phyloP scores from a whole-genome alignment of 257 asterid genomes.

The Jasminum sambac region DNA sequence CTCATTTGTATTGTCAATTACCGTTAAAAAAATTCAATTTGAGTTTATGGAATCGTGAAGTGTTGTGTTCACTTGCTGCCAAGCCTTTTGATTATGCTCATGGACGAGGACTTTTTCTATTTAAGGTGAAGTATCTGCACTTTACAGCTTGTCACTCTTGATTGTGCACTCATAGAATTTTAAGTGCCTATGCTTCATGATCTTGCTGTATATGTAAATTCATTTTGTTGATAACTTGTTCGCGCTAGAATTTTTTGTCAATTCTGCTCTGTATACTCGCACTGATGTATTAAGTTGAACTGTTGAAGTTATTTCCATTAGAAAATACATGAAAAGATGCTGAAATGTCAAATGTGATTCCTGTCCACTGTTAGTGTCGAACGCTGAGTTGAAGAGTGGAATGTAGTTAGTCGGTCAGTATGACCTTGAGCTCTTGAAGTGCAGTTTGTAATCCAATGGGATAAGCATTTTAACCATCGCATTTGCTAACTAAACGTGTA shows the following conservation, averaged over 20 bases:
- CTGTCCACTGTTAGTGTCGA: background rate
- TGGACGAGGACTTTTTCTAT: background rate
- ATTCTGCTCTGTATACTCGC: background rate
- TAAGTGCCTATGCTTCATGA: background rate
- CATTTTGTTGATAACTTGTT: background rate
- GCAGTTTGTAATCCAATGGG: background rate
- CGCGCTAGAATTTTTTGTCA: background rate
- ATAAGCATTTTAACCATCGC: background rate
- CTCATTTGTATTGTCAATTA: background rate
- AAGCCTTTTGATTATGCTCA: constrained; percentile 9
- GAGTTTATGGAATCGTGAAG: background rate
- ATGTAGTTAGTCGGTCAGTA: background rate
- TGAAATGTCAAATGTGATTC: background rate
- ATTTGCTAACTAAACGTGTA: background rate
- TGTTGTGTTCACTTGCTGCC: background rate
- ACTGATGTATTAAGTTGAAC: background rate
- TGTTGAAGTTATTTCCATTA: too few relatives aligned
- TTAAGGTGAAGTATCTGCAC: constrained; percentile 19
- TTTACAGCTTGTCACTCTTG: background rate
- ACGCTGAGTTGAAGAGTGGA: background rate
- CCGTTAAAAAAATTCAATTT: constrained; percentile 6
- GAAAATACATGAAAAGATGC: too few relatives aligned
- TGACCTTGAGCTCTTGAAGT: background rate
- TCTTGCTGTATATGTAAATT: background rate
- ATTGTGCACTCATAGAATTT: background rate